Percentiles rank a stretch among this genome's conserved stretches.
Evolutionary conservation across 176 grass and related monocot genomes (phyloP).

Genomic region (Guadua angustifolia): DNA sequence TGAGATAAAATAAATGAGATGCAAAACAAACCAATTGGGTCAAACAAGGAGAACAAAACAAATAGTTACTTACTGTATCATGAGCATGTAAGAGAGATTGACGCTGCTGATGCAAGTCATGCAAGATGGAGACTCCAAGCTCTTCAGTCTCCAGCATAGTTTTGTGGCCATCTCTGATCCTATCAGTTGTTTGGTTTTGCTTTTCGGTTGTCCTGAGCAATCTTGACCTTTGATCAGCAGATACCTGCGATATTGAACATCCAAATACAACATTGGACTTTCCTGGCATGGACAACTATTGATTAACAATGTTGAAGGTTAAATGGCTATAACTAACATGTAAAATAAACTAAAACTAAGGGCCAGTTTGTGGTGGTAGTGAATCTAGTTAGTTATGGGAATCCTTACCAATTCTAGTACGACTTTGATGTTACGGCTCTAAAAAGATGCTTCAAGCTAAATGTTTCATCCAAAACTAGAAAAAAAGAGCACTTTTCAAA

Average conservation of each 20-base stretch:
- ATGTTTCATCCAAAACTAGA: no score
- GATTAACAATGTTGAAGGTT: background rate
- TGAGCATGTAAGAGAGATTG: constrained; percentile 84
- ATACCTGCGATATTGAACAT: constrained; percentile 49
- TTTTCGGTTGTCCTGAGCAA: constrained; percentile 71
- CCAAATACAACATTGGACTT: constrained; percentile 15
- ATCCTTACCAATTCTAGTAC: no score
- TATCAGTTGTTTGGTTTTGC: constrained; percentile 70
- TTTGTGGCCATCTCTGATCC: constrained; percentile 74
- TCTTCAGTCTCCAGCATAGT: constrained; percentile 94
- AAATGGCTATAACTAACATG: constrained; percentile 24
- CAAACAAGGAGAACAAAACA: constrained; percentile 21
- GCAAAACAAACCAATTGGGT: background rate
- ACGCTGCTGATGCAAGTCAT: constrained; percentile 84
- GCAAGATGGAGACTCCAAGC: constrained; percentile 91
- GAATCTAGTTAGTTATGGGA: no score
- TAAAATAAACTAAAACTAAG: constrained; percentile 30
- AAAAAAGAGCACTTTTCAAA: no score
- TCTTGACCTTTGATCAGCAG: constrained; percentile 83
- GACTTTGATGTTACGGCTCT: no score
- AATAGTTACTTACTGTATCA: constrained; percentile 59
- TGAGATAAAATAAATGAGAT: background rate
- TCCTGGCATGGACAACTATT: background rate
- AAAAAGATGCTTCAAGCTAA: no score
- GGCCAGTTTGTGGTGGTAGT: no score